A percentile compares a stretch with the other conserved stretches of the same genome.
phyloP scores from a whole-genome alignment of 1,139 yeast genomes.

The Suhomyces atakaporum region DNA sequence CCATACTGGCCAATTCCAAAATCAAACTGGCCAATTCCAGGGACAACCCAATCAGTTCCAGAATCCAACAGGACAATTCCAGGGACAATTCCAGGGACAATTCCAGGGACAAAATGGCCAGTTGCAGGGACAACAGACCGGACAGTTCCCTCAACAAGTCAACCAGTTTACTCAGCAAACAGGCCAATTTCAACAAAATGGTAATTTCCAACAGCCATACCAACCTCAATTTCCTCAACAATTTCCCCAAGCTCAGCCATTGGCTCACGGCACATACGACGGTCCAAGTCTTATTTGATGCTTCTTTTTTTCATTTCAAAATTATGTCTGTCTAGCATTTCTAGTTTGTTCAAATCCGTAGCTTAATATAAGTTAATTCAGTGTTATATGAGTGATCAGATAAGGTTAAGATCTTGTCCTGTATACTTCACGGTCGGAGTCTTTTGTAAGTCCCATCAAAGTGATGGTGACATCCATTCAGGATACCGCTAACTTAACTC shows the following conservation, averaged over 20 bases:
- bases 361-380: too few relatives aligned
- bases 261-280: constrained; percentile 18
- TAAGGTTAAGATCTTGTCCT: too few relatives aligned
- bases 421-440: too few relatives aligned
- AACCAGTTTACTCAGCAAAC: constrained; percentile 2
- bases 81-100: constrained; percentile 1
- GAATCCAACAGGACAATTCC: constrained; percentile 8
- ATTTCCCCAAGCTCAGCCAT: constrained; percentile 15
- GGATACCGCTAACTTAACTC: too few relatives aligned
- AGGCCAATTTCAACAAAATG: constrained; percentile 1
- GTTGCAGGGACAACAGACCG: constrained; percentile 10
- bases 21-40: constrained; percentile 10
- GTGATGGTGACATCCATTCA: too few relatives aligned
- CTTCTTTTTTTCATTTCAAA: constrained; percentile 5
- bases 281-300: constrained; percentile 27
- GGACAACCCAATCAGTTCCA: constrained; percentile 1
- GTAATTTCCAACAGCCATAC: constrained; percentile 4
- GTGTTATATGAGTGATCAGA: too few relatives aligned
- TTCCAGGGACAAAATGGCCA: constrained; percentile 6
- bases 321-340: neutral
- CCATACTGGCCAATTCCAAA: constrained; percentile 7
- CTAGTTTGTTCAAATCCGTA: too few relatives aligned
- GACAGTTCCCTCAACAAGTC: constrained; percentile 7
- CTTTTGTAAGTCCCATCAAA: too few relatives aligned
- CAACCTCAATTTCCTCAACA: constrained; percentile 6